Evolutionary conservation across 2,329 filamentous ascomycete genomes (phyloP).

Genomic region (Clarireedia homoeocarpa): DNA sequence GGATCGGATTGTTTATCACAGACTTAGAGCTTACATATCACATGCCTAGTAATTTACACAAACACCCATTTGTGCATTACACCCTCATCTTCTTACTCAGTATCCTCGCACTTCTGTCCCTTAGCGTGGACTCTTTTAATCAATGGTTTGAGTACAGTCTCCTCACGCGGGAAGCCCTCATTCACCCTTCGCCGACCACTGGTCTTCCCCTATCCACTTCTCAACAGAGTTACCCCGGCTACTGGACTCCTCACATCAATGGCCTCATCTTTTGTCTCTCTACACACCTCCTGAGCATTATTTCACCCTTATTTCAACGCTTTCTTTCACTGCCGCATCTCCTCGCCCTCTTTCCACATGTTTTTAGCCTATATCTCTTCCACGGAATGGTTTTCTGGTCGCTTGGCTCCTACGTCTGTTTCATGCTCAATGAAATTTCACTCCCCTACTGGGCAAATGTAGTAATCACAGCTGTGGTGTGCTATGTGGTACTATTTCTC

Average conservation of each 20-base stretch:
- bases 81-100: conserved; percentile 29
- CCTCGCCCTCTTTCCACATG: conserved; percentile 38
- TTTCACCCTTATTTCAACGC: conserved; percentile 33
- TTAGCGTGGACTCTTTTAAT: conserved; percentile 11
- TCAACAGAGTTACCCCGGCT: conserved; percentile 20
- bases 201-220: conserved; percentile 33
- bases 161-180: conserved; percentile 33
- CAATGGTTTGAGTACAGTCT: conserved; percentile 13
- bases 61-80: conserved; percentile 31
- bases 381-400: conserved; percentile 34
- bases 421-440: conserved; percentile 15
- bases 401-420: conserved; percentile 21
- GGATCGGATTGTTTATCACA: conserved; percentile 36
- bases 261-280: conserved; percentile 33
- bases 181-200: conserved; percentile 35
- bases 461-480: background rate
- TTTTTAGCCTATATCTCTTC: conserved; percentile 42
- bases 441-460: conserved; percentile 22
- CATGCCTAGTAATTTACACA: conserved; percentile 33
- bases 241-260: conserved; percentile 37
- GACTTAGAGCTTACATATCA: conserved; percentile 40
- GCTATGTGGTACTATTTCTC: conserved; percentile 2
- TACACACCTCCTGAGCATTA: conserved; percentile 31
- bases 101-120: conserved; percentile 20
- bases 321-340: conserved; percentile 34